Evolutionary conservation across 2,329 filamentous ascomycete species (phyloP).

Genomic region (Fusarium papillatum): DNA sequence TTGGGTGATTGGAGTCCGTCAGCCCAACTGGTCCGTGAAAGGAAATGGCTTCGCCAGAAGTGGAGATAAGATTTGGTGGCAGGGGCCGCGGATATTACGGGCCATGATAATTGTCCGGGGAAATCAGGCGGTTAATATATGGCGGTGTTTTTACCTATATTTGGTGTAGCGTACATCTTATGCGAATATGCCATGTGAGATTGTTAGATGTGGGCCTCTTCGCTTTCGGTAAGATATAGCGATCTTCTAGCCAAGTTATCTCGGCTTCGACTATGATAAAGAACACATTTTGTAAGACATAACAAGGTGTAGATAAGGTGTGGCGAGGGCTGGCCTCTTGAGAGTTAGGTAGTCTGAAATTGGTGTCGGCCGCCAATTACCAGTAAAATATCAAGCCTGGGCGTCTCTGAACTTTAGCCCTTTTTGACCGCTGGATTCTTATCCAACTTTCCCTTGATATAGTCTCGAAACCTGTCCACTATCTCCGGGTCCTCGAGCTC

Average conservation of each 20-base stretch:
- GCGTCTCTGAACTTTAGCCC: neutral
- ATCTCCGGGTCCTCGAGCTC: neutral
- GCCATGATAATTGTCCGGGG: neutral
- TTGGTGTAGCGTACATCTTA: neutral
- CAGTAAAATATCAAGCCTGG: neutral
- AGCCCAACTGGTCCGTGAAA: neutral
- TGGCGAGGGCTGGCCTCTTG: neutral
- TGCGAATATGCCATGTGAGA: neutral
- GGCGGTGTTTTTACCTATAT: neutral
- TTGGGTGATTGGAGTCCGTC: neutral
- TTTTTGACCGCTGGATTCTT: neutral
- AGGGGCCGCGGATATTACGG: neutral
- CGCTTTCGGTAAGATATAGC: too few relatives aligned
- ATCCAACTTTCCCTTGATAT: neutral
- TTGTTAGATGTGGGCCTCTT: neutral
- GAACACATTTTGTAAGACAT: too few relatives aligned
- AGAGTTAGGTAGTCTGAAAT: neutral
- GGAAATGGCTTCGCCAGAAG: neutral
- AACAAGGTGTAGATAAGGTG: neutral
- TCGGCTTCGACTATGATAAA: too few relatives aligned
- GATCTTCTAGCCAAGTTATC: too few relatives aligned
- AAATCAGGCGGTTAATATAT: neutral
- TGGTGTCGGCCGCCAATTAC: neutral
- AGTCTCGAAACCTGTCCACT: neutral
- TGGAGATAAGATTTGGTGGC: neutral